phyloP scores from a whole-genome alignment of 129 eudicot genomes.

The Erigeron canadensis region DNA sequence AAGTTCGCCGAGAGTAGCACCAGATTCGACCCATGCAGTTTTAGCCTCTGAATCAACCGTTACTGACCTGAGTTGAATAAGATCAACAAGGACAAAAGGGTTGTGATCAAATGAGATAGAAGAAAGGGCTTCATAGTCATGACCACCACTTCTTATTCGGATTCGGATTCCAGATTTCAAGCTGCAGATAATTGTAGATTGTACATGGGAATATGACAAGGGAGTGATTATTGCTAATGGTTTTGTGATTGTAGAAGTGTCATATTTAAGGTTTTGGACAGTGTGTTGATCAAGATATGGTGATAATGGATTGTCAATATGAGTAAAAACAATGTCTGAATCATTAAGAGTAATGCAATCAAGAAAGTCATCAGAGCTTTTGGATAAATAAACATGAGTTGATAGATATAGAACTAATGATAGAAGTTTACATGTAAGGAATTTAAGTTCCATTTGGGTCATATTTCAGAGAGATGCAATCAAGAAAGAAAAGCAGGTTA shows the following conservation, averaged over 20 bases:
- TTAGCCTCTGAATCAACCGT: not conserved
- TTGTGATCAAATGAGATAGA: not conserved
- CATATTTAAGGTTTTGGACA: not conserved
- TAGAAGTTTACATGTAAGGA: not conserved
- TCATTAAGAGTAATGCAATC: not conserved
- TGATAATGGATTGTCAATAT: not conserved
- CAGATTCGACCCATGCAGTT: not conserved
- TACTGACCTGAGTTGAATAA: not conserved
- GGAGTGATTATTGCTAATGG: slow-evolving; percentile 15
- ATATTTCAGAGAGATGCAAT: no score
- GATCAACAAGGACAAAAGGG: not conserved
- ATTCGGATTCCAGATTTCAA: not conserved
- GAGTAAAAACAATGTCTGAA: not conserved
- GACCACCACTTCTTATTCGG: not conserved
- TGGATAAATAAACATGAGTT: not conserved
- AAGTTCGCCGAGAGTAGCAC: not conserved
- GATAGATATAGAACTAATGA: not conserved
- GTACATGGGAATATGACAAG: slow-evolving; percentile 13
- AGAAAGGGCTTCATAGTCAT: slow-evolving; percentile 3
- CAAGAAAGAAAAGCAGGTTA: no score
- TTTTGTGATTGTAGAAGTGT: not conserved
- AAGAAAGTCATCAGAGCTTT: not conserved
- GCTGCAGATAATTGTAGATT: not conserved
- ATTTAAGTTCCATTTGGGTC: no score
- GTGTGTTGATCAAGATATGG: not conserved